Conservation (phyloP, 805 yeast genomes). For the Clavispora carvajalis region DNA sequence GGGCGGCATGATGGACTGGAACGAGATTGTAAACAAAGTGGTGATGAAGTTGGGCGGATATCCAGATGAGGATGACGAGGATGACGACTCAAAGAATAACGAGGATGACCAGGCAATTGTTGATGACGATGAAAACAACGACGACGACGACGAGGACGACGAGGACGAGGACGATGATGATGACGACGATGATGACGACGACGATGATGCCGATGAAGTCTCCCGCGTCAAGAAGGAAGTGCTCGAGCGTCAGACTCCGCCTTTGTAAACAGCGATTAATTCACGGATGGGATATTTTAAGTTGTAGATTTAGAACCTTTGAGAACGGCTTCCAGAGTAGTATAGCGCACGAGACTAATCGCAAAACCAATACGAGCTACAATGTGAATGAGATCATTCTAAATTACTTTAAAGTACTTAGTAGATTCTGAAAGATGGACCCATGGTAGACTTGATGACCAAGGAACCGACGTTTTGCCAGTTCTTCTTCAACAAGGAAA, state of each 20-base stretch:
- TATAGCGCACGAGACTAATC: too few relatives aligned
- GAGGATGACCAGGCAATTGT: constrained; percentile 25
- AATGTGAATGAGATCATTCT: not conserved
- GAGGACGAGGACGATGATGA: constrained; percentile 43
- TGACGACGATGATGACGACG: constrained; percentile 40
- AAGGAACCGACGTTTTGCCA: constrained; percentile 99
- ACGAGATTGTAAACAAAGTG: constrained; percentile 83
- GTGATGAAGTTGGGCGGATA: constrained; percentile 62
- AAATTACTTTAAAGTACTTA: constrained; percentile 37
- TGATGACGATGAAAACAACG: constrained; percentile 26
- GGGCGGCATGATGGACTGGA: constrained; percentile 99
- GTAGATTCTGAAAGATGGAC: constrained; percentile 99
- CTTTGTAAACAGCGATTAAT: not conserved
- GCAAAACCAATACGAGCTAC: too few relatives aligned
- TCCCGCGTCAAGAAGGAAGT: constrained; percentile 11
- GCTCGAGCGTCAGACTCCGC: not conserved
- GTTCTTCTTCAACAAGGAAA: constrained; percentile 98
- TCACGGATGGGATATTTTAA: not conserved
- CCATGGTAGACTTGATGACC: constrained; percentile 99
- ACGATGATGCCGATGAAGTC: constrained; percentile 17
- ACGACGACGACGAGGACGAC: constrained; percentile 30
- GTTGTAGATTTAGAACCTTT: too few relatives aligned
- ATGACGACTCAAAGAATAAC: constrained; percentile 38
- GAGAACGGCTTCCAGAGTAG: too few relatives aligned
- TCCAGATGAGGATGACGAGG: constrained; percentile 47